phyloP scores from a whole-genome alignment of 2,329 filamentous ascomycete species.

The Rugonectria rugulosa region DNA sequence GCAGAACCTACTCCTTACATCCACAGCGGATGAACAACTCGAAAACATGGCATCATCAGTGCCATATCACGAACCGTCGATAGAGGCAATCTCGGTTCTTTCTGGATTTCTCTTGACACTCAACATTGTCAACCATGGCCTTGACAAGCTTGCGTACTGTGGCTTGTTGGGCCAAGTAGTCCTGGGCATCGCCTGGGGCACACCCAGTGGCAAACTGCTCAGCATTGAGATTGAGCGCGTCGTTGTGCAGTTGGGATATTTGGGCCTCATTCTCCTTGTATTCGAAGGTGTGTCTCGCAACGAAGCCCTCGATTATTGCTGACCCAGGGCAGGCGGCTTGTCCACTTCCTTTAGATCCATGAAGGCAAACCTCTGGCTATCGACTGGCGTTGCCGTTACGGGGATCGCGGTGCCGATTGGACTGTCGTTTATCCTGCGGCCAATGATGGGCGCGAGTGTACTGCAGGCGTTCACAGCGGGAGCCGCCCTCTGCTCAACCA shows the following conservation, averaged over 20 bases:
- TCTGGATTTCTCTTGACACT: slow-evolving; percentile 69
- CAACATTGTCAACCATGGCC: slow-evolving; percentile 62
- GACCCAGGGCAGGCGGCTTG: slow-evolving; percentile 58
- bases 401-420: slow-evolving; percentile 71
- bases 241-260: slow-evolving; percentile 72
- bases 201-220: slow-evolving; percentile 70
- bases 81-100: slow-evolving; percentile 65
- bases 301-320: background rate
- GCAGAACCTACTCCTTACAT: no score
- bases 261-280: slow-evolving; percentile 76
- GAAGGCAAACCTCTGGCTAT: slow-evolving; percentile 67
- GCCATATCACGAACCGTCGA: slow-evolving; percentile 69
- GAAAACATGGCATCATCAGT: slow-evolving; percentile 38
- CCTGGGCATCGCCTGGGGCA: slow-evolving; percentile 74
- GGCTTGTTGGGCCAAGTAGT: slow-evolving; percentile 77
- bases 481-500: slow-evolving; percentile 77
- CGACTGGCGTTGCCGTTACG: slow-evolving; percentile 67
- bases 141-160: slow-evolving; percentile 71
- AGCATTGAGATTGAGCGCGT: slow-evolving; percentile 57
- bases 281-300: slow-evolving; percentile 64
- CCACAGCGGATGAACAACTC: no score
- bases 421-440: slow-evolving; percentile 67
- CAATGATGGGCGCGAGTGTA: slow-evolving; percentile 56
- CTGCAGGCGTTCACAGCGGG: slow-evolving; percentile 76
- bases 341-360: slow-evolving; percentile 49